A percentile compares a stretch with the other conserved stretches of the same genome.
These are phyloP conservation scores for Eimeria tenella DNA, from an alignment of 169 alveolate genomes.

Conservation along the genomic window DNA sequence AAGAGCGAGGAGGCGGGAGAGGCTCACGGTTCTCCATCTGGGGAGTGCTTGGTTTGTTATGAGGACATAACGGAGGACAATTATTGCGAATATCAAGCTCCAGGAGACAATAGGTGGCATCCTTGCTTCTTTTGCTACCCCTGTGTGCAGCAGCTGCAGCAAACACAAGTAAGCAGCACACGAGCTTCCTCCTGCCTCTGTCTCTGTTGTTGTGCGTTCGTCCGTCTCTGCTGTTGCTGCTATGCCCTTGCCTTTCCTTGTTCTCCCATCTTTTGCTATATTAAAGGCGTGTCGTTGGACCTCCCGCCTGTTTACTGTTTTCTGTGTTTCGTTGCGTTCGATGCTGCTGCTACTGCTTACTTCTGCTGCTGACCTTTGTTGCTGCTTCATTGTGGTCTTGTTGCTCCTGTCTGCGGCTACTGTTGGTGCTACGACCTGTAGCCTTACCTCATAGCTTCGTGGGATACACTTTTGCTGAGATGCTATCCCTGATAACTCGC, in stretches of 20 bases:
- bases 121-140: not conserved
- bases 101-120: slow-evolving; percentile 7
- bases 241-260: no score
- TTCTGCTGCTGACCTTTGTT: no score
- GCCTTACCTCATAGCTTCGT: no score
- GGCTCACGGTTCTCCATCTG: not conserved
- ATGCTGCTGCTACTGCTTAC: no score
- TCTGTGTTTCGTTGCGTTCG: no score
- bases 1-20: not conserved
- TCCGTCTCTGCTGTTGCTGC: no score
- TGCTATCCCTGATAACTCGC: no score
- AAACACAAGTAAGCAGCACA: not conserved
- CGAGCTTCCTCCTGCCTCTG: not conserved
- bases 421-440: not conserved
- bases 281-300: no score
- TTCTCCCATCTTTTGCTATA: no score
- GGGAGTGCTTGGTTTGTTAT: slow-evolving; percentile 11
- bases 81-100: not conserved
- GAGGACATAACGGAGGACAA: not conserved
- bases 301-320: no score
- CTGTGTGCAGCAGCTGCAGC: slow-evolving; percentile 12
- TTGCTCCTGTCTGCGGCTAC: not conserved
- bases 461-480: no score
- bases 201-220: not conserved
- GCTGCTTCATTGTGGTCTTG: not conserved